phyloP scores from a whole-genome alignment of 345 rosid genomes.

The Gossypium stocksii region DNA sequence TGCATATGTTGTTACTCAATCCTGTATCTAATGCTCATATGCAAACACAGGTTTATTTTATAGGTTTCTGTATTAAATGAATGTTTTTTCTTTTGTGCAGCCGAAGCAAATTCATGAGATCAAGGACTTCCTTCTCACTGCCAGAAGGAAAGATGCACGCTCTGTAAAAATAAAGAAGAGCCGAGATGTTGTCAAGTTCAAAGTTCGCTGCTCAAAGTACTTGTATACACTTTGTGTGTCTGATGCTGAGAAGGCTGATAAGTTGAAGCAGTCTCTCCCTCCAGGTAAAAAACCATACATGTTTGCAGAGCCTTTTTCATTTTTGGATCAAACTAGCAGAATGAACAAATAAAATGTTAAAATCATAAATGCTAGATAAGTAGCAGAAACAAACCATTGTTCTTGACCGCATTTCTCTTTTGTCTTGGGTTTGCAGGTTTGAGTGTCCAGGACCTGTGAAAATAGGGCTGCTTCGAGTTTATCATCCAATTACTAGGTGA shows the following conservation, averaged over 20 bases:
- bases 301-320: neutral
- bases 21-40: neutral
- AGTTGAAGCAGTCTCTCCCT: constrained; percentile 95
- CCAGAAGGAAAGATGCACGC: constrained; percentile 89
- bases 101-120: constrained; percentile 97
- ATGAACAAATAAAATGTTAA: neutral
- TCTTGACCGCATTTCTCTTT: neutral
- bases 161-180: constrained; percentile 89
- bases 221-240: constrained; percentile 85
- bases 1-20: neutral
- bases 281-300: constrained; percentile 46
- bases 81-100: constrained; percentile 26
- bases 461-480: neutral
- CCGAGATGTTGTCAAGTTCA: constrained; percentile 79
- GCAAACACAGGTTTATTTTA: neutral
- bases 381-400: neutral
- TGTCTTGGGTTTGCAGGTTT: constrained; percentile 50
- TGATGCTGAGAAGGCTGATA: constrained; percentile 86
- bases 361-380: neutral
- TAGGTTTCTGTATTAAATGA: neutral
- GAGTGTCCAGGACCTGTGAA: constrained; percentile 71
- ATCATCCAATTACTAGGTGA: neutral
- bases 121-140: constrained; percentile 93
- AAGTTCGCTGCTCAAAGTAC: constrained; percentile 89
- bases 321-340: neutral